Evolutionary conservation across 768 basidiomycete genomes (phyloP), one percentile per base, ranked within the genome.

Genomic region (Steccherinum ochraceum): DNA sequence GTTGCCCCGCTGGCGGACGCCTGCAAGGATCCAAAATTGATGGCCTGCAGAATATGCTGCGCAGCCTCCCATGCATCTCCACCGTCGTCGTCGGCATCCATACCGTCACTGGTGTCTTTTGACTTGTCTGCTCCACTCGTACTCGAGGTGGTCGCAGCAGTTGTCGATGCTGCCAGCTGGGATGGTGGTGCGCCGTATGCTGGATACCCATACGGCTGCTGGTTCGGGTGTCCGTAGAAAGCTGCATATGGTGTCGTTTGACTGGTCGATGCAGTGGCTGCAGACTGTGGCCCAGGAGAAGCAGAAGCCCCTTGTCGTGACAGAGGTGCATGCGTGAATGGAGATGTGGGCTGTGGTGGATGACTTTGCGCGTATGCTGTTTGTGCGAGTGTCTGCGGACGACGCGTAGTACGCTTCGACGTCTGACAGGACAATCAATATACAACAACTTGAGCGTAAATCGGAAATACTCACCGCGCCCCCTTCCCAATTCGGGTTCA

Each of bases 401-500:
- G 79, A 26, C 89, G 79, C 5, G 89, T 92, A 24, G 88, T 83
- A 26, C 89, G 76, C 50, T 79, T 78, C 16, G 86, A 83, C 18
- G 86, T 86, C 87, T 91, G 52, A 40, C n/a, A 19, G 25, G 41
- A 43, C n/a, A 12, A 46, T 26, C 0, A 44, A 56, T 27, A 20
- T 43, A 4, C 3, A 7, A 30, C 12, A 26, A 50, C 35, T 27
- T 24, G 25, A 26, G 11, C n/a, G 40, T 12, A 40, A 50, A 27
- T 13, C 18, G 18, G 26, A 25, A 20, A 1, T 24, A 72, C 87
- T 63, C 62, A 92, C 89, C 60, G 75, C 84, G 24, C 86, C 87
- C 20, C 89, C 89, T 61, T 88, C 87, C 89, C 89, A 93, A 49
- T 67, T 72, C 4, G 83, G 69, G 62, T 85, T 93, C 19, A 93